Percentiles rank a stretch among this genome's conserved stretches.
Conservation (phyloP, 148 eudicot genomes). For the Salicornia ramosissima region DNA sequence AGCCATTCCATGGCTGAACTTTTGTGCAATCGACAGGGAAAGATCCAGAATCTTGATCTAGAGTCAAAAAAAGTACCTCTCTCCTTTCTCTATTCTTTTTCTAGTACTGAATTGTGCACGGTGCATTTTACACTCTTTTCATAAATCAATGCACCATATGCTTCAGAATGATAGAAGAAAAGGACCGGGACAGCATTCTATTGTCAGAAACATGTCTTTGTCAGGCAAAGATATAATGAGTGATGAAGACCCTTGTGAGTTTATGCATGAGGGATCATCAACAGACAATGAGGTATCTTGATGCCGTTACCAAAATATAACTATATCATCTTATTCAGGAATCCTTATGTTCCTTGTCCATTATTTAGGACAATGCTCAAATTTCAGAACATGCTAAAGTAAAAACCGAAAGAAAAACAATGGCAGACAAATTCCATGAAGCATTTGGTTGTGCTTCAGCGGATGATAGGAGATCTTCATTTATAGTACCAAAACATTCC, state of each 20-base stretch:
- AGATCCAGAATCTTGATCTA: conserved; percentile 21
- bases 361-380: conserved; percentile 39
- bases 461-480: conserved; percentile 29
- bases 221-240: conserved; percentile 24
- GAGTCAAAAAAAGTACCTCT: conserved; percentile 40
- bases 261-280: conserved; percentile 43
- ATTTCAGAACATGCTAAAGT: conserved; percentile 27
- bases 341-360: not conserved
- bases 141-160: conserved; percentile 10
- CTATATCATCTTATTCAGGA: not conserved
- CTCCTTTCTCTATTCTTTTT: not conserved
- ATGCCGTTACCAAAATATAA: not conserved
- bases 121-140: not conserved
- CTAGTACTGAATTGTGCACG: not conserved
- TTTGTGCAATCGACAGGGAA: conserved; percentile 47
- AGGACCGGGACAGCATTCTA: conserved; percentile 24
- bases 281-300: conserved; percentile 52
- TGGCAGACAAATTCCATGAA: conserved; percentile 82
- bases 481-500: conserved; percentile 30
- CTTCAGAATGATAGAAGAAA: conserved; percentile 32
- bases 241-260: conserved; percentile 43
- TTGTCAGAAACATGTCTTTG: conserved; percentile 27
- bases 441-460: conserved; percentile 50
- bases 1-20: conserved; percentile 58
- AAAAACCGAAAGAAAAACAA: conserved; percentile 43